Evolutionary conservation across 495 filamentous ascomycete genomes (phyloP), one percentile per base, ranked within the genome.

Genomic region (Hypoxylon fuscum): DNA sequence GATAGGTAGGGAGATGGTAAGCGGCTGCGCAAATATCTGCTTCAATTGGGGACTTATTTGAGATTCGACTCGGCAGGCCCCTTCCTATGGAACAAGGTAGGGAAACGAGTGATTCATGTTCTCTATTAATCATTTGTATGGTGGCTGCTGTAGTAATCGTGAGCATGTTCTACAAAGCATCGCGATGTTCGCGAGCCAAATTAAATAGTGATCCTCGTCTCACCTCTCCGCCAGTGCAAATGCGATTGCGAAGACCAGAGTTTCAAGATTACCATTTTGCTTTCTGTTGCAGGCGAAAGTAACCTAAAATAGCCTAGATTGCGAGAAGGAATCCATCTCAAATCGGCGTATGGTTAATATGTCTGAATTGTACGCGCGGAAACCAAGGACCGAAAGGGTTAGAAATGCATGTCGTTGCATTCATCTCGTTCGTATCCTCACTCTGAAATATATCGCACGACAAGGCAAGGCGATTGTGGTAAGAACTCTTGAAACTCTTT

Each of bases 181-280:
- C 11, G 8, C 7, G n/a, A 42, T 20, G 47, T 35, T 11, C 12
- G 32, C 20, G 1, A 29, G 23, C 15, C 12, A 22, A 43, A 44
- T 47, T 9, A 6, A 25, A 25, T 23, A 29, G 18, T 32, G 18
- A 15, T 20, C n/a, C 18, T 23, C n/a, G 2, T 38, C 31, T 48
- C 44, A 23, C 49, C 44, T 14, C 35, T 47, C 42, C 32, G 50
- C 55, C 45, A 27, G n/a, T 55, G 35, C n/a, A 48, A 59, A 56
- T 59, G 50, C 22, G 55, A 55, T 32, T 6, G 23, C 50, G 42
- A 14, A 17, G 54, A 25, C 8, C 12, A 1, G 27, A 23, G 21
- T 51, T 14, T 8, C 3, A 17, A 9, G 17, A 41, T 29, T 31
- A 46, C 17, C 5, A 21, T 10, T 50, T 29, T 27, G 25, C 22